Evolutionary conservation across 768 basidiomycete species (phyloP).

Genomic region (Amanita thiersii): DNA sequence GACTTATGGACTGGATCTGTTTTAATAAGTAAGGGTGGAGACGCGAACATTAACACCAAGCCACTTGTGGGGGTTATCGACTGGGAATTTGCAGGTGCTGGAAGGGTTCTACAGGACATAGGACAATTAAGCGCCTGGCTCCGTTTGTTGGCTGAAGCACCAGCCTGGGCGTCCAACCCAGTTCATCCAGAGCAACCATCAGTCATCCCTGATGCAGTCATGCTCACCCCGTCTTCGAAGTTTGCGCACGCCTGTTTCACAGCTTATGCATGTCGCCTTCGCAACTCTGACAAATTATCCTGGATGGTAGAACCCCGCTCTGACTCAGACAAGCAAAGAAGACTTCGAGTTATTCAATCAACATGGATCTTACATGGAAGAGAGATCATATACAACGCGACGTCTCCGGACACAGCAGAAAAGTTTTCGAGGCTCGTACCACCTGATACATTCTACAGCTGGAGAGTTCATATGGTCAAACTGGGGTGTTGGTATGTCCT

Average conservation of each 20-base stretch:
- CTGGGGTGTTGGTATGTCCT: not conserved
- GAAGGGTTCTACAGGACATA: not conserved
- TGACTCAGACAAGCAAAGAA: not conserved
- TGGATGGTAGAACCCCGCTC: not conserved
- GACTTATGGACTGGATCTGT: not conserved
- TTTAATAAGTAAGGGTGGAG: not conserved
- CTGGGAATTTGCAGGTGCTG: not conserved
- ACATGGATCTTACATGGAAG: not conserved
- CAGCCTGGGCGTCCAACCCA: not conserved
- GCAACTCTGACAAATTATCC: not conserved
- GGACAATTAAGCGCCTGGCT: not conserved
- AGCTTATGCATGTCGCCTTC: not conserved
- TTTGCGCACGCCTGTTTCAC: not conserved
- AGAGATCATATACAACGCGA: not conserved
- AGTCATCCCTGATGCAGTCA: not conserved
- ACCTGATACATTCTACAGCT: not conserved
- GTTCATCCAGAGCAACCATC: not conserved
- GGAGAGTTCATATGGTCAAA: not conserved
- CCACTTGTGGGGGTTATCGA: not conserved
- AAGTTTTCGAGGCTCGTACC: not conserved
- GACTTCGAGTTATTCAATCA: not conserved
- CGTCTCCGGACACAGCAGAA: not conserved
- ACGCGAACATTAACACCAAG: not conserved
- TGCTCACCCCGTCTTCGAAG: not conserved
- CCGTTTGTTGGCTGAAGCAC: not conserved